Evolutionary conservation across 2,329 filamentous ascomycete genomes (phyloP).

Genomic region (Chaetomium strumarium): DNA sequence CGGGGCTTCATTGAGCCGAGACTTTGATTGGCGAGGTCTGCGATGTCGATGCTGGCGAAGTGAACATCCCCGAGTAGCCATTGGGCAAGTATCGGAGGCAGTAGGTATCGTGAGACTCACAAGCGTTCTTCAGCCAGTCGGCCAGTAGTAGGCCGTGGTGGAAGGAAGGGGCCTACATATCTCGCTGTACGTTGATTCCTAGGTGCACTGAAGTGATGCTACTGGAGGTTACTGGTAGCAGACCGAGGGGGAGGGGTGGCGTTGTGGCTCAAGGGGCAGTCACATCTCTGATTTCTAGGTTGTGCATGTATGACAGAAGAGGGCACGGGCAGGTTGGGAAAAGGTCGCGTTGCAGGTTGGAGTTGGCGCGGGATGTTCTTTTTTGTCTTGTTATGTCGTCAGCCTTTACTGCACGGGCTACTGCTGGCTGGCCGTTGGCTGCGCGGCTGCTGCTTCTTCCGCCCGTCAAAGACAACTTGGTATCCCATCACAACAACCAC

Average conservation of each 20-base stretch:
- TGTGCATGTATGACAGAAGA: conserved; percentile 22
- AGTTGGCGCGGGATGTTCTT: conserved; percentile 23
- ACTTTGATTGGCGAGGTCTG: too few relatives aligned
- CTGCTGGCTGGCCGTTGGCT: conserved; percentile 13
- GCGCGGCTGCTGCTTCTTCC: neutral
- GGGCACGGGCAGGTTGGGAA: conserved; percentile 22
- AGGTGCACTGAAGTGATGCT: too few relatives aligned
- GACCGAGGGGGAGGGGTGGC: too few relatives aligned
- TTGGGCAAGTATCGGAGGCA: too few relatives aligned
- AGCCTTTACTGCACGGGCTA: neutral
- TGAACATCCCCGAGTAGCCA: too few relatives aligned
- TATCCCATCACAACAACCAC: conserved; percentile 5
- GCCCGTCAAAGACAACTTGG: neutral
- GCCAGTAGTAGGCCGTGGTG: too few relatives aligned
- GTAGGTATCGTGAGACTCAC: too few relatives aligned
- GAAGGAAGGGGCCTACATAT: too few relatives aligned
- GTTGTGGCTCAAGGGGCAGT: conserved; percentile 9
- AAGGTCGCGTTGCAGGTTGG: conserved; percentile 24
- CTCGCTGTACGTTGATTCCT: too few relatives aligned
- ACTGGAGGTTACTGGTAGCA: too few relatives aligned
- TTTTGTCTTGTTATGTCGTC: conserved; percentile 9
- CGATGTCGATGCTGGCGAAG: too few relatives aligned
- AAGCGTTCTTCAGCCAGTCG: too few relatives aligned
- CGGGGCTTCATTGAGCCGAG: conserved; percentile 50
- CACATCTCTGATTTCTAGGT: conserved; percentile 25